Percentiles rank a stretch among this genome's conserved stretches.
Conservation (phyloP, 1,284 basidiomycete species). For the Pyrrhoderma lamaoense region DNA sequence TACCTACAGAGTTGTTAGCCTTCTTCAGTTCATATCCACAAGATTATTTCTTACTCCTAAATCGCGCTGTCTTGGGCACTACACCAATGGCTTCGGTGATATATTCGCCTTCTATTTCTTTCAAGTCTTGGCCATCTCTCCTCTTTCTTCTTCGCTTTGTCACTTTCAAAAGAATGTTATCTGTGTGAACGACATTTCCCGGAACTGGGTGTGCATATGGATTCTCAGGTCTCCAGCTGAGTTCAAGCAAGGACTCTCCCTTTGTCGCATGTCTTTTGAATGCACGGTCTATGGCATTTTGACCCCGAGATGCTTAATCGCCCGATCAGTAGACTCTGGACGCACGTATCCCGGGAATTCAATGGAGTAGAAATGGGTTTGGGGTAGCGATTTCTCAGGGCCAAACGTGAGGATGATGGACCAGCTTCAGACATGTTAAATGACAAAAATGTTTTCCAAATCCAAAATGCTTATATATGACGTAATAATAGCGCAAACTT, state of each 20-base stretch:
- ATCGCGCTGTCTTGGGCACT: conserved; percentile 77
- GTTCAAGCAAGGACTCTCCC: conserved; percentile 60
- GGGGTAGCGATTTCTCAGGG: conserved; percentile 48
- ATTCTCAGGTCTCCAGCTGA: conserved; percentile 64
- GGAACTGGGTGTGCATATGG: conserved; percentile 76
- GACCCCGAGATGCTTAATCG: conserved; percentile 65
- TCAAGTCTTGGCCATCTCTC: conserved; percentile 20
- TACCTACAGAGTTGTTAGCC: conserved; percentile 43
- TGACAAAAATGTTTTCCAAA: conserved; percentile 45
- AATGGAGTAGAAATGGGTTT: conserved; percentile 65
- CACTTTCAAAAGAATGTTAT: conserved; percentile 77
- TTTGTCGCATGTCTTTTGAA: conserved; percentile 60
- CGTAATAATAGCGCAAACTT: too few species aligned
- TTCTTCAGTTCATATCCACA: background rate
- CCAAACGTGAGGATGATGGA: conserved; percentile 20
- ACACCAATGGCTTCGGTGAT: conserved; percentile 71
- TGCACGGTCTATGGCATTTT: conserved; percentile 59
- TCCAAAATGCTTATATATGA: conserved; percentile 96
- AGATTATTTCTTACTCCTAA: conserved; percentile 56
- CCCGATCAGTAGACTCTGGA: conserved; percentile 51
- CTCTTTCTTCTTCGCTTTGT: conserved; percentile 58
- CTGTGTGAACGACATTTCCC: conserved; percentile 68
- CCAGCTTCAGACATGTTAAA: conserved; percentile 14
- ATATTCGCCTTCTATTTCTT: conserved; percentile 61
- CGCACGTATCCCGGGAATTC: conserved; percentile 87